Evolutionary conservation across 495 filamentous ascomycete genomes (phyloP).

Genomic region (Hypomontagnella submonticulosa): DNA sequence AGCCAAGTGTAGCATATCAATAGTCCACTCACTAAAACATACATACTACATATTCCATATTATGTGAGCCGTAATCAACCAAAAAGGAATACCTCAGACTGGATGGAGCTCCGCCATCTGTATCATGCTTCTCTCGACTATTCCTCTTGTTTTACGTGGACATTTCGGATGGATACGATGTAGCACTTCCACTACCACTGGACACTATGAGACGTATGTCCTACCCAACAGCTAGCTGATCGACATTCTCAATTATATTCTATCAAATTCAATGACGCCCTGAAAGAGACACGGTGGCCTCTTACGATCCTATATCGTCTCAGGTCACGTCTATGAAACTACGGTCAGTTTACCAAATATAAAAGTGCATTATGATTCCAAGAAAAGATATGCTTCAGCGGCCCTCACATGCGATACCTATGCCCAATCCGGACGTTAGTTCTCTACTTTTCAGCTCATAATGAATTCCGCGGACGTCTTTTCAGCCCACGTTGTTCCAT

Average conservation of each 20-base stretch:
- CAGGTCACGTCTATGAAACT: slow-evolving; percentile 1
- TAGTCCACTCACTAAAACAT: no score
- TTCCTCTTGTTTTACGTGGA: no score
- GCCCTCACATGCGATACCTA: slow-evolving; percentile 13
- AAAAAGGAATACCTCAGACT: no score
- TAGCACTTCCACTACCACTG: no score
- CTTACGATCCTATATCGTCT: slow-evolving; percentile 10
- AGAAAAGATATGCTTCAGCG: slow-evolving; percentile 18
- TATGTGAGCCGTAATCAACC: no score
- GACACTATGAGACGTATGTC: no score
- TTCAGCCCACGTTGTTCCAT: slow-evolving; percentile 45
- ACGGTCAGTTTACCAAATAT: slow-evolving; percentile 17
- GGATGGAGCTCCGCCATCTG: no score
- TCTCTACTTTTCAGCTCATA: slow-evolving; percentile 47
- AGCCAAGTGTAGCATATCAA: no score
- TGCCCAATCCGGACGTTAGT: slow-evolving; percentile 44
- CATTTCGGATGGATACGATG: no score
- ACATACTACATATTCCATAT: no score
- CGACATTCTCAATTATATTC: slow-evolving; percentile 11
- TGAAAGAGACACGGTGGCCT: background rate
- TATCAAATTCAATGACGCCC: no score
- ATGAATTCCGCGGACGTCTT: slow-evolving; percentile 31
- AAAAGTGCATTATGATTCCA: slow-evolving; percentile 20
- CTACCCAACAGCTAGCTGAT: slow-evolving; percentile 12
- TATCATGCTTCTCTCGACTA: no score